phyloP scores from a whole-genome alignment of 176 grass and related monocot genomes.

The Raddia guianensis region DNA sequence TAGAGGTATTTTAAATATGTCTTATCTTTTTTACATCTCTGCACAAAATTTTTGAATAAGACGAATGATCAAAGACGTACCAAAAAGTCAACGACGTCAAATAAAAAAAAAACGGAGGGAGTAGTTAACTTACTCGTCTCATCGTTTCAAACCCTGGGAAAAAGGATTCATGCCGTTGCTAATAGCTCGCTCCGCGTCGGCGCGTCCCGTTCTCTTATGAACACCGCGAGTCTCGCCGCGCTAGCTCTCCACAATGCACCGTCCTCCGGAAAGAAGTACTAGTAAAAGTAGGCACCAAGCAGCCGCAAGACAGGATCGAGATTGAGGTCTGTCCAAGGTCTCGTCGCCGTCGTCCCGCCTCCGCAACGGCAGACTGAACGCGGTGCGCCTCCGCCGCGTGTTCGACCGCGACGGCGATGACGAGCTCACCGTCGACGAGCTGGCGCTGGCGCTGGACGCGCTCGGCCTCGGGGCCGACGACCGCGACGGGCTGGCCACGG shows the following conservation, averaged over 20 bases:
- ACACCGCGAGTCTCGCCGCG: not conserved
- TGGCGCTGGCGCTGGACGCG: slow-evolving; percentile 67
- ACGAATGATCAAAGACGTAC: no score
- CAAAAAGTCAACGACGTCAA: no score
- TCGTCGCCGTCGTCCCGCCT: slow-evolving; percentile 75
- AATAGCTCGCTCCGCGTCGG: not conserved
- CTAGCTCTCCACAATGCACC: not conserved
- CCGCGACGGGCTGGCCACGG: slow-evolving; percentile 43
- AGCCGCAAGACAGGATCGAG: not conserved
- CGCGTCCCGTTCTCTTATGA: slow-evolving; percentile 44
- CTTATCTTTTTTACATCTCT: no score
- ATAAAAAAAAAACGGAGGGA: no score
- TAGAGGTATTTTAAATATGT: no score
- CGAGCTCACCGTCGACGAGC: slow-evolving; percentile 77
- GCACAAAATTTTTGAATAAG: no score
- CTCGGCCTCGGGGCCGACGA: slow-evolving; percentile 61
- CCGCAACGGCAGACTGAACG: slow-evolving; percentile 74
- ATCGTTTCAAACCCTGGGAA: not conserved
- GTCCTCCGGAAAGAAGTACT: not conserved
- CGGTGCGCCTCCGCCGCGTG: slow-evolving; percentile 63
- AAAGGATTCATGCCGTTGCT: not conserved
- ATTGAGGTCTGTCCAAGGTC: slow-evolving; percentile 14
- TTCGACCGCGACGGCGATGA: slow-evolving; percentile 85
- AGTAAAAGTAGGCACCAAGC: not conserved
- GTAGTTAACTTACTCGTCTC: not conserved